Percentiles rank a stretch among this genome's conserved stretches.
phyloP scores from a whole-genome alignment of 306 rosid species.

The Pyrus pyrifolia region DNA sequence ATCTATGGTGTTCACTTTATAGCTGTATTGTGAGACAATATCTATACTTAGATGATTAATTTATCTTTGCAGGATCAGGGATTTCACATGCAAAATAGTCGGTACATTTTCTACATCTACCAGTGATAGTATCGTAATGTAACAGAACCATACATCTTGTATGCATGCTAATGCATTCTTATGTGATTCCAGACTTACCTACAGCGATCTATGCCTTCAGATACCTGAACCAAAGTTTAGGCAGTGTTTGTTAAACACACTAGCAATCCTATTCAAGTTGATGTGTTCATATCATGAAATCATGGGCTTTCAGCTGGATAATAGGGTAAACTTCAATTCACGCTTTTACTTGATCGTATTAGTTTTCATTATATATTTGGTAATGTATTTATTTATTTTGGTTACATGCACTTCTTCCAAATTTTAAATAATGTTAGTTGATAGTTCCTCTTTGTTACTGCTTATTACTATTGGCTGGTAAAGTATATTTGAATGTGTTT shows the following conservation, averaged over 20 bases:
- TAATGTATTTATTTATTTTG: not conserved
- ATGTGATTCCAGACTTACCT: constrained; percentile 70
- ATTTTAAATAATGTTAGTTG: not conserved
- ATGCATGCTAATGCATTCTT: constrained; percentile 23
- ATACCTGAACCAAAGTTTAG: constrained; percentile 92
- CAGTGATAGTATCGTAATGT: constrained; percentile 5
- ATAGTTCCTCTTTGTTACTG: not conserved
- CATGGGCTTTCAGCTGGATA: constrained; percentile 72
- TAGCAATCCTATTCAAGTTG: constrained; percentile 68
- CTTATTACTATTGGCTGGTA: not conserved
- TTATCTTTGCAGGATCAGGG: constrained; percentile 69
- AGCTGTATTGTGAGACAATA: not conserved
- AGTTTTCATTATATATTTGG: not conserved
- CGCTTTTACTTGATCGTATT: not conserved
- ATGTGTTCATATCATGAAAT: constrained; percentile 90
- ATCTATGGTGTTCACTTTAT: not conserved
- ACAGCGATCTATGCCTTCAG: constrained; percentile 90
- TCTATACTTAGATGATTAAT: constrained; percentile 21
- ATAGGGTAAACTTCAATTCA: constrained; percentile 50
- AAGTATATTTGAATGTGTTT: not conserved
- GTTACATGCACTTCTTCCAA: not conserved
- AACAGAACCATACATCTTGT: constrained; percentile 9
- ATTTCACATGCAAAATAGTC: constrained; percentile 51
- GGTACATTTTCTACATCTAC: constrained; percentile 47
- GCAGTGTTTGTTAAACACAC: constrained; percentile 73